These are phyloP conservation scores for Blastobotrys serpentis DNA, from an alignment of 1,139 yeast species.

Conservation along the genomic window DNA sequence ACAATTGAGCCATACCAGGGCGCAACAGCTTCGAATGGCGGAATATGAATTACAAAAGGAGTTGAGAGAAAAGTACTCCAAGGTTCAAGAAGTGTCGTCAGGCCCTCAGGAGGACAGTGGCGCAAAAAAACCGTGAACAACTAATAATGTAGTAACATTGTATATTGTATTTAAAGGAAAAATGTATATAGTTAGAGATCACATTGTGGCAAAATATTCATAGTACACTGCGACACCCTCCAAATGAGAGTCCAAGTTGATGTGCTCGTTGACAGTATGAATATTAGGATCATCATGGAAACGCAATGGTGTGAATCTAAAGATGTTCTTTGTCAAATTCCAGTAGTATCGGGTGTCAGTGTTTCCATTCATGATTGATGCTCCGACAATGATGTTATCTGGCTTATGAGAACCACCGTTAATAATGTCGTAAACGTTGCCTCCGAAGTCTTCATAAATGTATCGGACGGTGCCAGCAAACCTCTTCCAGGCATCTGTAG, in stretches of 20 bases:
- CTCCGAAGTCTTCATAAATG: conserved; percentile 54
- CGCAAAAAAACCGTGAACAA: no score
- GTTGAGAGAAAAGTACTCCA: conserved; percentile 60
- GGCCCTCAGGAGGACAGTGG: background rate
- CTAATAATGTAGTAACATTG: no score
- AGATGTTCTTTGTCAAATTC: conserved; percentile 69
- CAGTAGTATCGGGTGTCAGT: conserved; percentile 84
- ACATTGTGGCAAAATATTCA: conserved; percentile 45
- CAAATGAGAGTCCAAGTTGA: conserved; percentile 53
- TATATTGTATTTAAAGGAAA: no score
- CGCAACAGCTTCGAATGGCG: conserved; percentile 55
- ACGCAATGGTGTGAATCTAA: conserved; percentile 54
- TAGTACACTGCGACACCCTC: conserved; percentile 60
- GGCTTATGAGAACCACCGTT: conserved; percentile 21
- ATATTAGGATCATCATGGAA: conserved; percentile 22
- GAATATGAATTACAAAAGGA: conserved; percentile 78
- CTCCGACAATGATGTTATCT: conserved; percentile 50
- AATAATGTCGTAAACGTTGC: conserved; percentile 21
- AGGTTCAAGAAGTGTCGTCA: conserved; percentile 46
- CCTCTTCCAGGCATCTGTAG: conserved; percentile 51
- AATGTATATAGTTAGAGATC: no score
- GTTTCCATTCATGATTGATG: conserved; percentile 72
- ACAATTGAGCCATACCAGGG: conserved; percentile 34
- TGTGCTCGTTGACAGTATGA: conserved; percentile 63
- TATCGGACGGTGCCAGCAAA: conserved; percentile 59